These are phyloP conservation scores for Xylariales sp. DNA, from an alignment of 2,329 filamentous ascomycete species.

Conservation along the genomic window DNA sequence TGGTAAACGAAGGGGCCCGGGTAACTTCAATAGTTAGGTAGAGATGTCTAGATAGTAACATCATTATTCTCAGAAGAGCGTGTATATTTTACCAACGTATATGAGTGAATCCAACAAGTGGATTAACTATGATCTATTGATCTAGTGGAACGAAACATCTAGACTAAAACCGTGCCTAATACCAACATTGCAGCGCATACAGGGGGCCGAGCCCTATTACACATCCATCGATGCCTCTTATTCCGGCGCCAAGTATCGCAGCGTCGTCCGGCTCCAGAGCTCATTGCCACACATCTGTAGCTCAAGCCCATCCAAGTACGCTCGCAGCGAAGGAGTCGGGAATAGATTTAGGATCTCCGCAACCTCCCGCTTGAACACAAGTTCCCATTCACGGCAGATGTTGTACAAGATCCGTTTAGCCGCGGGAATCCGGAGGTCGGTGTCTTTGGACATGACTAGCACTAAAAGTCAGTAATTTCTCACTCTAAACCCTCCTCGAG, in stretches of 20 bases:
- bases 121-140: neutral
- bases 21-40: too few relatives aligned
- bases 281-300: conserved; percentile 33
- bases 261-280: conserved; percentile 28
- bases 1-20: too few relatives aligned
- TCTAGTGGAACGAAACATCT: neutral
- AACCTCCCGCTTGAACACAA: conserved; percentile 39
- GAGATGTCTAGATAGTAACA: too few relatives aligned
- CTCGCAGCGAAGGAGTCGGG: conserved; percentile 11
- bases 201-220: neutral
- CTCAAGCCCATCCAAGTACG: conserved; percentile 28
- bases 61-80: neutral
- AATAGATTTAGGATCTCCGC: conserved; percentile 13
- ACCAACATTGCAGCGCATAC: neutral
- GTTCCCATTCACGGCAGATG: conserved; percentile 52
- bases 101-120: neutral
- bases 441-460: conserved; percentile 17
- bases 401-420: conserved; percentile 48
- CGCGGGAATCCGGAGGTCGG: conserved; percentile 19
- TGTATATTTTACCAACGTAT: too few relatives aligned
- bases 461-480: neutral
- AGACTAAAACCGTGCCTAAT: neutral
- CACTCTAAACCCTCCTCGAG: too few relatives aligned
- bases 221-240: neutral
- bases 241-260: conserved; percentile 16